These are phyloP conservation scores for Annulohypoxylon nitens DNA, from an alignment of 495 filamentous ascomycete genomes.

Conservation along the genomic window DNA sequence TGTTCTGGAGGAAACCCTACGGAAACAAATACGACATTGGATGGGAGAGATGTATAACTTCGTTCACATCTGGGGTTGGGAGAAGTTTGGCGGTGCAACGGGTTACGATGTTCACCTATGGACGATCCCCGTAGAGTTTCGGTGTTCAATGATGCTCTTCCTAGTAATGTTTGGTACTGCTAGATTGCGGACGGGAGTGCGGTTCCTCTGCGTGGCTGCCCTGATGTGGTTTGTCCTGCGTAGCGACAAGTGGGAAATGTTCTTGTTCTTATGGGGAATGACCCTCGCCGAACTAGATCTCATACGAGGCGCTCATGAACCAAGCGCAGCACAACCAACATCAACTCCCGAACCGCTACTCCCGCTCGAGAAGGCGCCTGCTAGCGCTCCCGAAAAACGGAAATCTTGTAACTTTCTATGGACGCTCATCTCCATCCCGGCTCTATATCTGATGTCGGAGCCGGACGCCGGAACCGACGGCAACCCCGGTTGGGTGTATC, in stretches of 20 bases:
- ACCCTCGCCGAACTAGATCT: slow-evolving; percentile 57
- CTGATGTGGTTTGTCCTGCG: slow-evolving; percentile 53
- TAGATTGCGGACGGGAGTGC: slow-evolving; percentile 44
- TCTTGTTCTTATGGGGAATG: slow-evolving; percentile 59
- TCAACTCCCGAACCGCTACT: slow-evolving; percentile 35
- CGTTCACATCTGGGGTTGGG: slow-evolving; percentile 59
- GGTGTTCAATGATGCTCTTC: slow-evolving; percentile 74
- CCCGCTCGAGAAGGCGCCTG: slow-evolving; percentile 37
- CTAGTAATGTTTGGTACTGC: slow-evolving; percentile 65
- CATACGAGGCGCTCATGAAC: slow-evolving; percentile 48
- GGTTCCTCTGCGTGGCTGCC: slow-evolving; percentile 45
- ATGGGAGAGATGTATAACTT: slow-evolving; percentile 52
- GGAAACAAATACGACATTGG: slow-evolving; percentile 54
- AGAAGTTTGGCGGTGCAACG: slow-evolving; percentile 57
- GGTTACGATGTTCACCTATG: slow-evolving; percentile 76
- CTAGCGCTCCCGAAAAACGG: slow-evolving; percentile 19
- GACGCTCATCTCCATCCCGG: slow-evolving; percentile 48
- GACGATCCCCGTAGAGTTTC: slow-evolving; percentile 81
- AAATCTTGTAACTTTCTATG: slow-evolving; percentile 39
- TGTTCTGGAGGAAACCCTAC: slow-evolving; percentile 35
- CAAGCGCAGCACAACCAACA: slow-evolving; percentile 27
- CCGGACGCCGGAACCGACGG: slow-evolving; percentile 55
- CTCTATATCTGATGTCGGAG: slow-evolving; percentile 58
- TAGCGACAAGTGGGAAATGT: slow-evolving; percentile 58
- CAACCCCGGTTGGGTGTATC: slow-evolving; percentile 57